Conservation (phyloP, 495 filamentous ascomycete genomes). For the Endocarpon pusillum region DNA sequence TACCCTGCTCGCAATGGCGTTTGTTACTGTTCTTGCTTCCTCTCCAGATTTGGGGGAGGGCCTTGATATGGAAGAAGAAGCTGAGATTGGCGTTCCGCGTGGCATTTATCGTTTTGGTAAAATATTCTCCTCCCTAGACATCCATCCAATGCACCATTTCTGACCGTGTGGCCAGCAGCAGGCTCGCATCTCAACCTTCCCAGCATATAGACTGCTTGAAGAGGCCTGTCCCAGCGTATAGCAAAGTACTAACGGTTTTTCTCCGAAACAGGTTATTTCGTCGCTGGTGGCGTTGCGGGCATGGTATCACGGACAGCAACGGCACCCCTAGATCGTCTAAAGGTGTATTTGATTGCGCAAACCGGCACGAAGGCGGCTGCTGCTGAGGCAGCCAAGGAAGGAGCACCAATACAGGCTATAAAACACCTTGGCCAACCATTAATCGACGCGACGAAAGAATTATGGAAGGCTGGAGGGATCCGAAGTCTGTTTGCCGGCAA, state of each 20-base stretch:
- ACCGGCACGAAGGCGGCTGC: slow-evolving; percentile 44
- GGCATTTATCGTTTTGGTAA: no score
- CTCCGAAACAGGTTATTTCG: slow-evolving; percentile 70
- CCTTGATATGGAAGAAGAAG: slow-evolving; percentile 2
- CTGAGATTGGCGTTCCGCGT: no score
- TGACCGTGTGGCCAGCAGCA: no score
- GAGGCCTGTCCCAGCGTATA: no score
- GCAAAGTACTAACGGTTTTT: no score
- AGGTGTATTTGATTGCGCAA: slow-evolving; percentile 93
- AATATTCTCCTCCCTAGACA: no score
- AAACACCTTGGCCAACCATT: slow-evolving; percentile 52
- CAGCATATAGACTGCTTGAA: no score
- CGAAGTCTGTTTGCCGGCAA: slow-evolving; percentile 97
- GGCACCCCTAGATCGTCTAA: slow-evolving; percentile 87
- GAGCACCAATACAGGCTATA: slow-evolving; percentile 46
- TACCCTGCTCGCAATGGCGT: slow-evolving; percentile 22
- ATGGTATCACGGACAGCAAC: slow-evolving; percentile 85
- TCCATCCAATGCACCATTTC: no score
- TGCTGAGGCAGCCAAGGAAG: slow-evolving; percentile 50
- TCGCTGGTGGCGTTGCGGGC: slow-evolving; percentile 85
- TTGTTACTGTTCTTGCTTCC: slow-evolving; percentile 13
- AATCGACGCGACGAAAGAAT: slow-evolving; percentile 46
- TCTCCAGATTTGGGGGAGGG: slow-evolving; percentile 12
- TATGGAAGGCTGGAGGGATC: slow-evolving; percentile 81
- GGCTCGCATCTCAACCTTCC: no score